Conservation (phyloP, 306 rosid genomes). For the Pueraria montana region DNA sequence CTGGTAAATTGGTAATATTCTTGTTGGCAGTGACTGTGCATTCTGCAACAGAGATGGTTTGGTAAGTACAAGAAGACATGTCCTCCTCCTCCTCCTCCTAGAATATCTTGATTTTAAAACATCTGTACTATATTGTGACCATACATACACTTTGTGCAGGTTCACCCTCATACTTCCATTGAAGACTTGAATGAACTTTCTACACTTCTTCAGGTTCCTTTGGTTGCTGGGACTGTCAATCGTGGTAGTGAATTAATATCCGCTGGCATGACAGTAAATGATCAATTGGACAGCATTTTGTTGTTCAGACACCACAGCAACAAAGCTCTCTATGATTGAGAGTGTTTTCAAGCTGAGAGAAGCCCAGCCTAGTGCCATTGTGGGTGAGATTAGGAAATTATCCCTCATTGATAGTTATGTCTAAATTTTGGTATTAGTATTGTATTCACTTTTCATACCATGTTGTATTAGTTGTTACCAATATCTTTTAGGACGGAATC, state of each 20-base stretch:
- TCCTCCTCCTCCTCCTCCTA: too few relatives aligned
- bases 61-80: conserved; percentile 59
- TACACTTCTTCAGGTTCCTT: conserved; percentile 87
- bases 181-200: conserved; percentile 89
- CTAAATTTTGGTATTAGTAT: conserved; percentile 40
- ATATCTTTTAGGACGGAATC: too few relatives aligned
- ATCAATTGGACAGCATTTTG: conserved; percentile 95
- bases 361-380: conserved; percentile 63
- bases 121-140: background rate
- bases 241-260: too few relatives aligned
- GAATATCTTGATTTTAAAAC: too few relatives aligned
- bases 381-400: conserved; percentile 87
- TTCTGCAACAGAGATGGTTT: conserved; percentile 86
- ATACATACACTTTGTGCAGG: conserved; percentile 54
- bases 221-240: conserved; percentile 88
- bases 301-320: conserved; percentile 89
- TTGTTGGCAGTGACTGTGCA: conserved; percentile 83
- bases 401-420: conserved; percentile 72
- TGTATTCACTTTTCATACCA: too few relatives aligned
- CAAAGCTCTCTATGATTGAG: conserved; percentile 84
- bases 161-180: conserved; percentile 86
- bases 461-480: too few relatives aligned
- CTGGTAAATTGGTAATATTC: conserved; percentile 76
- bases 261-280: conserved; percentile 84
- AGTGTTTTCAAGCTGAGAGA: too few relatives aligned